Evolutionary conservation across 73 alveolate species (phyloP), one percentile per base, ranked within the genome.

Genomic region (Stentor roeselii): DNA sequence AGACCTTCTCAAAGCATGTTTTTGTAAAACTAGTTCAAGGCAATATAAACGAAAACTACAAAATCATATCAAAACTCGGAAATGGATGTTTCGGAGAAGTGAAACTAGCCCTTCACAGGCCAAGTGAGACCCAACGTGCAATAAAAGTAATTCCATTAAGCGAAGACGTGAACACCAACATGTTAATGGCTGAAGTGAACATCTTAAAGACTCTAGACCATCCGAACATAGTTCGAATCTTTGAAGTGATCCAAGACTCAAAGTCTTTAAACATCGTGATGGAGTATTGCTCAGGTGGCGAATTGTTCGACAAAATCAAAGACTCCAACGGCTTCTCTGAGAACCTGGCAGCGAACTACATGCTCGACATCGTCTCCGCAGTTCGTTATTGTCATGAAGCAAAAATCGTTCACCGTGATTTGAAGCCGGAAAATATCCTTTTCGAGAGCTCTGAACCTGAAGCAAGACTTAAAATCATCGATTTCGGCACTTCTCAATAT

Each of bases 251-350:
- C 67, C 75, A 86, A 59, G 91, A 86, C 83, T 75, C 50, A 60
- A 78, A 86, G 58, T 61, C 85, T 75, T 91, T 93, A 30, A 91
- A 88, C 78, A 67, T 93, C 37, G 95, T 93, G 0, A 86, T 90
- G 67, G 98, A 93, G 87, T 83, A 58, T 42, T 92, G 97, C 60
- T 84, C 91, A 50, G 96, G 96, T 3, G 97, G 97, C n/a, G 94
- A 92, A 75, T 80, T 92, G 6, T 83, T 90, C 39, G 93, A 88
- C 58, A 87, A 92, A 41, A 85, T 92, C 59, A 76, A 85, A 39
- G 89, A 86, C 58, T 78, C 75, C 2, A 83, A 75, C 36, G 35
- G 82, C 35, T 92, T 92, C 27, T 75, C 95, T 14, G 97, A 92
- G 59, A 59, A 84, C 3, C 87, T 89, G 61, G 95, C 93, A 0